These are phyloP conservation scores for Cryphonectria japonica DNA, from an alignment of 2,329 filamentous ascomycete species.

Conservation along the genomic window DNA sequence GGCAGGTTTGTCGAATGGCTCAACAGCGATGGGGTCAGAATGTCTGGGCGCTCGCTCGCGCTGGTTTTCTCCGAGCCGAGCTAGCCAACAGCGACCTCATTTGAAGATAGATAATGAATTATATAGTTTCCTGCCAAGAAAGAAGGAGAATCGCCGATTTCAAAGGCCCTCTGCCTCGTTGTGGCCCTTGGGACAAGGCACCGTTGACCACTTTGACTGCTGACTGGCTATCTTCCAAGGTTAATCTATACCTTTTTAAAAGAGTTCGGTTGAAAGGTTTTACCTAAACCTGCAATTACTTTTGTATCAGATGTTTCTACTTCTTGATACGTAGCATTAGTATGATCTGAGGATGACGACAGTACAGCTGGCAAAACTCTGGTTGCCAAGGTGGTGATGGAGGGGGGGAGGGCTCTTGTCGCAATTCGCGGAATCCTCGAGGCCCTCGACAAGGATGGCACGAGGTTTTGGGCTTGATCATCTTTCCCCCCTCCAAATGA, in stretches of 20 bases:
- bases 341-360: not conserved
- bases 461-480: not conserved
- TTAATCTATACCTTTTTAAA: not conserved
- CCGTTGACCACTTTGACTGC: too few species aligned
- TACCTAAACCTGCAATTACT: not conserved
- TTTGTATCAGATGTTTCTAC: not conserved
- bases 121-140: not conserved
- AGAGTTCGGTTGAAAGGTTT: not conserved
- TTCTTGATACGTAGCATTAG: not conserved
- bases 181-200: not conserved
- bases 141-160: not conserved
- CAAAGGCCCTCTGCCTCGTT: not conserved
- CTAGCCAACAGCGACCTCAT: too few species aligned
- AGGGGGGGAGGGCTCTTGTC: not conserved
- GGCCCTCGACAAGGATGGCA: not conserved
- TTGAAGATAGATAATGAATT: not conserved
- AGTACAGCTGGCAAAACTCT: not conserved
- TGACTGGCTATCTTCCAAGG: not conserved
- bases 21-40: not conserved
- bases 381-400: not conserved
- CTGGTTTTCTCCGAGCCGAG: slow-evolving; percentile 8
- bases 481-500: not conserved
- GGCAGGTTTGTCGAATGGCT: not conserved
- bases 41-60: not conserved
- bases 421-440: slow-evolving; percentile 1